phyloP scores from a whole-genome alignment of 345 rosid genomes.

The Eucalyptus urophylla region DNA sequence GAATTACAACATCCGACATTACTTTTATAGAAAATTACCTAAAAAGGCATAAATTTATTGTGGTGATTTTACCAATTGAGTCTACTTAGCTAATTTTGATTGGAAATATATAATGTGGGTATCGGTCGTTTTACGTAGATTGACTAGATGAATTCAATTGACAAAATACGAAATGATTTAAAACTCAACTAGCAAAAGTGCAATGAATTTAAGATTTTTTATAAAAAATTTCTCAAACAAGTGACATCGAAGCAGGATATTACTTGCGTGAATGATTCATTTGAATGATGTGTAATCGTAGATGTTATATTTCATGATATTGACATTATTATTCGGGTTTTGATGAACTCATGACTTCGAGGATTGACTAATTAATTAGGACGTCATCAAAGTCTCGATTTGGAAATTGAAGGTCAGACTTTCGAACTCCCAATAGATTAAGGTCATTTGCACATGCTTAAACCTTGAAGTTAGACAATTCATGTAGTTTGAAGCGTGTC shows the following conservation, averaged over 20 bases:
- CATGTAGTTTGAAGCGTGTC: too few relatives aligned
- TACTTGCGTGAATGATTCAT: accelerated
- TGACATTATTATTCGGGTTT: neutral
- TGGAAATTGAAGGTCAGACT: neutral
- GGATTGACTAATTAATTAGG: neutral
- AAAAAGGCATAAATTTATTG: too few relatives aligned
- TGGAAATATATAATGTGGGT: too few relatives aligned
- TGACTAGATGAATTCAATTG: accelerated
- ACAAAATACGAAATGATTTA: accelerated
- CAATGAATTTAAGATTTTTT: too few relatives aligned
- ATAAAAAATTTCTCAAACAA: neutral
- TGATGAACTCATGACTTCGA: neutral
- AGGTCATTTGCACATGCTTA: neutral
- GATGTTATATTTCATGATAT: neutral
- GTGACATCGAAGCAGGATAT: neutral
- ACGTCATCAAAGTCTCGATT: neutral
- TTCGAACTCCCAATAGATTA: neutral
- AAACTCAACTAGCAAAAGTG: accelerated
- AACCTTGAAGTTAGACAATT: neutral
- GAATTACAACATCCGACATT: too few relatives aligned
- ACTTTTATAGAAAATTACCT: neutral
- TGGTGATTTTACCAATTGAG: accelerated
- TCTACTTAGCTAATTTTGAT: too few relatives aligned
- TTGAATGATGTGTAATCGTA: accelerated
- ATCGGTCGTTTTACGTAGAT: accelerated